These are phyloP conservation scores for Arthrobotrys iridis DNA, from an alignment of 2,329 filamentous ascomycete genomes.

Conservation along the genomic window DNA sequence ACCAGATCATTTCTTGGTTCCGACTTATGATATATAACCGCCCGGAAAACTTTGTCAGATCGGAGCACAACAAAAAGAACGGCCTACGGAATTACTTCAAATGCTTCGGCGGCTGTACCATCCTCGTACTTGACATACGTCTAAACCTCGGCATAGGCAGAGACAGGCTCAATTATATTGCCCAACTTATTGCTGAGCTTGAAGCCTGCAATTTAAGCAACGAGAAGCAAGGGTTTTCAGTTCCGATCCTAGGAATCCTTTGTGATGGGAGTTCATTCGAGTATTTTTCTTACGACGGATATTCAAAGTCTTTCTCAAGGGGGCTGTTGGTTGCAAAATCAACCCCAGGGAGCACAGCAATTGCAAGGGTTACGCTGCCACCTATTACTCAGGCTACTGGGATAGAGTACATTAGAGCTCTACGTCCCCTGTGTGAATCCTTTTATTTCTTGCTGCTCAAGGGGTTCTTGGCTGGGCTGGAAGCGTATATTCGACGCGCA, in stretches of 20 bases:
- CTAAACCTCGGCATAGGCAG: constrained; percentile 47
- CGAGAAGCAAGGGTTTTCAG: constrained; percentile 47
- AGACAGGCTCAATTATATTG: constrained; percentile 42
- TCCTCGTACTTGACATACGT: constrained; percentile 45
- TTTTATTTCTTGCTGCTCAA: constrained; percentile 51
- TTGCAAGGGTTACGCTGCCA: constrained; percentile 39
- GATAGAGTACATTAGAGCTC: constrained; percentile 35
- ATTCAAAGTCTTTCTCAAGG: constrained; percentile 39
- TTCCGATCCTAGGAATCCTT: constrained; percentile 45
- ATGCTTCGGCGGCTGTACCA: constrained; percentile 51
- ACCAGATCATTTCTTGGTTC: constrained; percentile 46
- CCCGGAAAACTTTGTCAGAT: constrained; percentile 39
- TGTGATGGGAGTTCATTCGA: constrained; percentile 50
- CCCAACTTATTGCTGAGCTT: constrained; percentile 47
- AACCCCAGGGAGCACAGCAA: constrained; percentile 38
- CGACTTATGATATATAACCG: constrained; percentile 51
- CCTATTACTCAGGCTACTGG: constrained; percentile 48
- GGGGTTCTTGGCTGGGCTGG: constrained; percentile 45
- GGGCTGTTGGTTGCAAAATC: constrained; percentile 42
- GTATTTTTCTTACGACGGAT: constrained; percentile 49
- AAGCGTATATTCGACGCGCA: constrained; percentile 49
- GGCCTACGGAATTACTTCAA: constrained; percentile 51
- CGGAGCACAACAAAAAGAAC: constrained; percentile 25
- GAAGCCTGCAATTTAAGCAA: constrained; percentile 44
- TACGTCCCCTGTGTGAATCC: constrained; percentile 44